Evolutionary conservation across 2,329 filamentous ascomycete species (phyloP), one percentile per base, ranked within the genome.

Genomic region (Alternaria sp.): DNA sequence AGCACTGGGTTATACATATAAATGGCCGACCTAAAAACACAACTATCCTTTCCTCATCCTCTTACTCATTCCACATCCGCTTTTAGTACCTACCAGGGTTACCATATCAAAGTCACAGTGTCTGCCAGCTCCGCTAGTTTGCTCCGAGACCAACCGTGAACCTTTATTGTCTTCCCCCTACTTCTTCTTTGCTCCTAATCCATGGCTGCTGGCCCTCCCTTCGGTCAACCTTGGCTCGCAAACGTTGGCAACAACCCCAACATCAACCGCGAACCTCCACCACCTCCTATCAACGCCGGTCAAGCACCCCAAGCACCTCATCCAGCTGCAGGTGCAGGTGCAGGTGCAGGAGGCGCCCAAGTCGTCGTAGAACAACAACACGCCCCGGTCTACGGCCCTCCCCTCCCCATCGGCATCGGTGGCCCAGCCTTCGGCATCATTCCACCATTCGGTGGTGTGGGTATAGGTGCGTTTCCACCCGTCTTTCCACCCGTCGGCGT

Each of bases 161-260:
- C 21, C 26, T 10, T 31, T 23, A 31, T 13, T 24, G 17, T 26
- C 36, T n/a, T 11, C 9, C 17, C 17, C 40, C 48, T 14, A 46
- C 14, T 54, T 17, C 28, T 21, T 9, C 14, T 33, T 13, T 41
- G 26, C 37, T 26, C 42, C 13, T 24, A 11, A 29, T 31, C 48
- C 34, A 76, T 76, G 72, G 64, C 72, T 49, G 67, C 63, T 23
- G 68, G 67, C 9, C 72, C 68, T 49, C 71, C 70, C 39, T 54
- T 68, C 31, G 71, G 70, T 40, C 56, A 67, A 52, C 64, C 71
- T 36, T 74, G 68, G 68, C 53, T 61, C 54, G 68, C 62, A 37
- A 69, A 76, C 63, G 62, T 76, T n/a, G 68, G 68, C 31, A 65
- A 67, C 55, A 77, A 77, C 56, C 72, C 73, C 14, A 74, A 73